These are phyloP conservation scores for Trametes maxima DNA, from an alignment of 768 basidiomycete genomes.

Conservation along the genomic window DNA sequence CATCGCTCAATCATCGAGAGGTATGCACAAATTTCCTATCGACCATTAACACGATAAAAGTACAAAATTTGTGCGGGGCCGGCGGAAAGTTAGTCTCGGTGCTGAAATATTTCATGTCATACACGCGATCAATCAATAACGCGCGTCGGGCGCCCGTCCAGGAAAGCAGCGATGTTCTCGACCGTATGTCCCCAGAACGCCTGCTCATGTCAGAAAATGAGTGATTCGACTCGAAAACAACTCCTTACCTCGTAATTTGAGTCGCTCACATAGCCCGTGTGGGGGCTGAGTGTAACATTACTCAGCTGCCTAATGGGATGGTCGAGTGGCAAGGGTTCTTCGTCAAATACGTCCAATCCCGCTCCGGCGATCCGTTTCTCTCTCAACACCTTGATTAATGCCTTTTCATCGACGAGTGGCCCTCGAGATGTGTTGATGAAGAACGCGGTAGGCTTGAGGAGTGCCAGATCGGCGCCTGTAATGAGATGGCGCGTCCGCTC, in stretches of 20 bases:
- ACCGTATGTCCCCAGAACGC: constrained; percentile 56
- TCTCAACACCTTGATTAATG: constrained; percentile 50
- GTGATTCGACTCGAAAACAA: no score
- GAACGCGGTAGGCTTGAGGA: constrained; percentile 60
- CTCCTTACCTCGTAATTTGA: constrained; percentile 50
- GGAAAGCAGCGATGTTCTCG: constrained; percentile 57
- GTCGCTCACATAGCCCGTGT: constrained; percentile 59
- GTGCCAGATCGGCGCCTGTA: constrained; percentile 45
- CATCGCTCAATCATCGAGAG: neutral
- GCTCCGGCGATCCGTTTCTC: constrained; percentile 55
- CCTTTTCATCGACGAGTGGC: constrained; percentile 62
- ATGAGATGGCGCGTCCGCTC: constrained; percentile 53
- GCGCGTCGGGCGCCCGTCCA: constrained; percentile 45
- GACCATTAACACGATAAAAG: neutral
- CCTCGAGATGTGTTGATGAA: constrained; percentile 72
- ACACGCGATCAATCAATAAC: constrained; percentile 20
- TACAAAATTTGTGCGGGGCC: neutral
- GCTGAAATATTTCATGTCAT: no score
- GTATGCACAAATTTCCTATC: neutral
- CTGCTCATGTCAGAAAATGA: constrained; percentile 28
- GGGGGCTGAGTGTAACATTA: constrained; percentile 63
- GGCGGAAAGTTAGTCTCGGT: neutral
- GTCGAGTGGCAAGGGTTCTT: constrained; percentile 63
- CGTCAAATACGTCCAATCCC: constrained; percentile 66
- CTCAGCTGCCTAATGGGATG: constrained; percentile 52